Conservation (phyloP, 768 basidiomycete species). For the Pisolithus marmoratus region DNA sequence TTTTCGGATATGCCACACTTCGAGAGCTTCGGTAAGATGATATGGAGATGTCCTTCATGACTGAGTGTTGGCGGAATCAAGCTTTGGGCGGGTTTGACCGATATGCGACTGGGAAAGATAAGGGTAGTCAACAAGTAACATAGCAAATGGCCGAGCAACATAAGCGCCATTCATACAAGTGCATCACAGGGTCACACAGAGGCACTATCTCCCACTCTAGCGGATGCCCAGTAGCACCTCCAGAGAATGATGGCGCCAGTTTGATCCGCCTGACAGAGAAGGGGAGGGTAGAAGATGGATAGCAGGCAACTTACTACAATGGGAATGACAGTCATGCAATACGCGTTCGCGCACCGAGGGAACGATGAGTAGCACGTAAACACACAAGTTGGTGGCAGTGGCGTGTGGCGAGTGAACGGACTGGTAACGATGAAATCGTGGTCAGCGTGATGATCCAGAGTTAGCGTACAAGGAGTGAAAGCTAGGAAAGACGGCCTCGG, state of each 20-base stretch:
- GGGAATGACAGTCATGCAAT: conserved; percentile 38
- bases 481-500: conserved; percentile 17
- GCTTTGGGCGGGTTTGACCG: conserved; percentile 39
- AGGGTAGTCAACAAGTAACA: conserved; percentile 13
- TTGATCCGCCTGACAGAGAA: too few relatives aligned
- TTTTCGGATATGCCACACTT: conserved; percentile 72
- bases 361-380: conserved; percentile 20
- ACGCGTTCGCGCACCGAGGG: conserved; percentile 36
- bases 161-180: neutral
- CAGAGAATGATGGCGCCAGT: too few relatives aligned
- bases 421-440: conserved; percentile 29
- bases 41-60: conserved; percentile 75
- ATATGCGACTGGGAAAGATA: conserved; percentile 33
- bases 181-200: neutral
- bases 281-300: too few relatives aligned
- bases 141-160: neutral
- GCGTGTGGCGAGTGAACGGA: conserved; percentile 21
- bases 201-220: too few relatives aligned
- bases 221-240: too few relatives aligned
- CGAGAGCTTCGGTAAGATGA: conserved; percentile 56
- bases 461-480: conserved; percentile 16
- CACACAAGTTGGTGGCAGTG: conserved; percentile 30
- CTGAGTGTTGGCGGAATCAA: conserved; percentile 32
- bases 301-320: conserved; percentile 3
- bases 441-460: conserved; percentile 35